Base-by-base conservation (phyloP, 2,329 filamentous ascomycete species). In the Ascochyta pisi region DNA sequence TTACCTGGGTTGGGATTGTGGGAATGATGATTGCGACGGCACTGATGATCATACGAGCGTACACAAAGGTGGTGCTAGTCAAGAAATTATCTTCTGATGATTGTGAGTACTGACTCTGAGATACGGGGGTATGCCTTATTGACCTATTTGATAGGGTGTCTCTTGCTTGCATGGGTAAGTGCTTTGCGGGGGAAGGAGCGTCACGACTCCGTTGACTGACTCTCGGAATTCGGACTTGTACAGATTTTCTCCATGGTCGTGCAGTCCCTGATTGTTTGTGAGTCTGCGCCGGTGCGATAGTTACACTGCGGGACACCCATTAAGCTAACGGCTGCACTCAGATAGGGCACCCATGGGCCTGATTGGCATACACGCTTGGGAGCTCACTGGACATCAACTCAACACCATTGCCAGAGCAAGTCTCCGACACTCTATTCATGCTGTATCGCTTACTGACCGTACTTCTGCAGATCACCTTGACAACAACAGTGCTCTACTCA, bases 81-180 rank as follows among this genome's bases (percentile, higher is more conserved):
- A 60, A 60, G 10, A 63, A 60, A 5, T 19, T 71, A 15, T 44
- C 57, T 10, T 42, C 62, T 19, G 67, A 71, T 24, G 68, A 71
- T 50, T 61, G 67, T 69, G 34, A 24, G 65, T 51, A 23, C 16
- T 29, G 3, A 12, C n/a, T 31, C 16, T 6, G n/a, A 27, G 13
- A 24, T 15, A 24, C 16, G 43, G 4, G 6, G 22, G 29, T 51
- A 22, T 33, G 26, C 19, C 13, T 16, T 19, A 24, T 48, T 51
- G 44, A 55, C 43, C 22, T 3, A 6, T 29, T n/a, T 22, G 3
- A 7, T 12, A 59, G 57, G 57, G 47, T 59, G 51, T 39, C 51
- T 59, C 23, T 34, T 59, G 10, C 15, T 59, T 4, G 47, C 57
- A 3, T 59, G 57, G 57, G 57, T 56, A 37, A 7, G 57, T 58